These are phyloP conservation scores for Stentor roeselii DNA, from an alignment of 73 alveolate species.

Conservation along the genomic window DNA sequence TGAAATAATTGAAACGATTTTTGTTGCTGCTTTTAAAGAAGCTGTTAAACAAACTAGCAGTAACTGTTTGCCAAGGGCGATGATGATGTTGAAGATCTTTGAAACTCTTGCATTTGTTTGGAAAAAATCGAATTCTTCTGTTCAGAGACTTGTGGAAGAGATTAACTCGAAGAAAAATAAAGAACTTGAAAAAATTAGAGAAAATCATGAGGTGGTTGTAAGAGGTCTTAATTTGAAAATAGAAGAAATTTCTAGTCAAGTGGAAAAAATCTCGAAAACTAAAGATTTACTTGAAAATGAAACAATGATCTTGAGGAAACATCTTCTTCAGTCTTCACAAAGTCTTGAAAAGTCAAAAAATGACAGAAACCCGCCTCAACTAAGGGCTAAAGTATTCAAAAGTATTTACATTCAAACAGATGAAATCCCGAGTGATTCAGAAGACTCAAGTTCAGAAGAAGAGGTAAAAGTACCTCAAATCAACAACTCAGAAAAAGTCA, in stretches of 20 bases:
- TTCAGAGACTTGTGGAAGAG: not conserved
- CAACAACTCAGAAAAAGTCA: not conserved
- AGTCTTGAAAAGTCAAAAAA: not conserved
- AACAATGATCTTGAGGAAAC: not conserved
- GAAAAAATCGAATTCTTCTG: not conserved
- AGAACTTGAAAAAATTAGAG: not conserved
- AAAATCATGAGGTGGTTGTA: not conserved
- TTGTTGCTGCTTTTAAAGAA: not conserved
- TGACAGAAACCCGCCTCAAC: not conserved
- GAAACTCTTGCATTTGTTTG: not conserved
- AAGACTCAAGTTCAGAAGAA: not conserved
- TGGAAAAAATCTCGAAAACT: not conserved
- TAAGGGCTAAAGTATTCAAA: too few species aligned
- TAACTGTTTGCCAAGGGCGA: not conserved
- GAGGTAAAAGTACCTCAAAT: not conserved
- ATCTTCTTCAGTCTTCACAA: not conserved
- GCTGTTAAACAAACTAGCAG: not conserved
- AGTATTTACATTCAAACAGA: not conserved
- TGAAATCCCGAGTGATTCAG: not conserved
- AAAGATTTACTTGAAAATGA: not conserved
- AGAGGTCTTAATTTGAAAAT: not conserved
- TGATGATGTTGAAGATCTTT: not conserved
- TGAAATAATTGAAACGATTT: not conserved
- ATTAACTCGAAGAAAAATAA: not conserved
- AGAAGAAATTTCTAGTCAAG: not conserved